Base-by-base conservation (phyloP, 2,329 filamentous ascomycete genomes). In the Monilinia aucupariae region DNA sequence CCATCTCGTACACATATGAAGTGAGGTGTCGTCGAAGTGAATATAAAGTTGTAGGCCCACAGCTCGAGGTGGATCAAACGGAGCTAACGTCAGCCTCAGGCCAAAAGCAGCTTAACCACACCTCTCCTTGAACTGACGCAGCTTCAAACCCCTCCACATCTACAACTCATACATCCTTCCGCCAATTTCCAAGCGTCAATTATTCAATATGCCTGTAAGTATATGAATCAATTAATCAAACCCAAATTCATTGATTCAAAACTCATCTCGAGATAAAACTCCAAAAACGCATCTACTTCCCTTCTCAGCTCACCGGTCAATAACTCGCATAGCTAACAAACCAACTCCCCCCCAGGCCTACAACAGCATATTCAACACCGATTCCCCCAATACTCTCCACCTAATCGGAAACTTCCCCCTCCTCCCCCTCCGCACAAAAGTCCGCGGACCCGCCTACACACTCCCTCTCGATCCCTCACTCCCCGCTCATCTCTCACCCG, bases 331-430 rank as follows among this genome's bases (percentile, higher is more conserved):
- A n/a, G 45, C 51, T 62, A 32, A 48, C 43, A 22, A 59, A 50
- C 45, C 41, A 30, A 68, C 27, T 68, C 27, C 13, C 8, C 61
- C 63, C 61, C 71, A 96, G 91, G 93, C 93, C 79, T 97, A 97
- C 84, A 96, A 97, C 83, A 96, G 91, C 76, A 90, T 96, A 83
- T 97, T 97, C 86, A 88, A 88, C 85, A 87, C 76, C 79, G 93
- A 85, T 84, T 91, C 84, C 81, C 88, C 70, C 25, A 81, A 81
- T 48, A 41, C 43, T 34, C 49, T 54, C 25, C 81, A 80, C 63
- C 78, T 82, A 69, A 79, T 87, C 82, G 92, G 93, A 76, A 97
- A 97, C 84, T 92, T 97, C 75, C 92, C 93, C 27, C 86, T 97
- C 70, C 88, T 97, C 60, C 93, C 94, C 1, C 88, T 99, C 62